These are phyloP conservation scores for Backusella parvicylindrica DNA, from an alignment of 192 early-diverging fungal genomes.

Conservation along the genomic window DNA sequence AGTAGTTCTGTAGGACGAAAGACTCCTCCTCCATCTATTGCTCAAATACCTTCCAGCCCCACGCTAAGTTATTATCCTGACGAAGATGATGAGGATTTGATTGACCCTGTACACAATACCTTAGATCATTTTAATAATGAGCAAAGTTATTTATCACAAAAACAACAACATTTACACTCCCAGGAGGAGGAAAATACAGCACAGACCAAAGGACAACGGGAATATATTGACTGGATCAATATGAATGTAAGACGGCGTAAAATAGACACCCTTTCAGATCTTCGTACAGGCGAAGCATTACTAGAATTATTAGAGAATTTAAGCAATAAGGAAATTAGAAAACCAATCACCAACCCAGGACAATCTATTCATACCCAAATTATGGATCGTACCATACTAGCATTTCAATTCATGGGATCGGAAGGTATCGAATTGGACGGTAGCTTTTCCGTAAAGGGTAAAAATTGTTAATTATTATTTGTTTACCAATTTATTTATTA, in stretches of 20 bases:
- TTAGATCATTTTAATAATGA: neutral
- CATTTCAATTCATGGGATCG: slow-evolving; percentile 53
- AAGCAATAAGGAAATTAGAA: slow-evolving; percentile 45
- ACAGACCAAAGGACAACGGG: neutral
- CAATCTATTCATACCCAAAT: slow-evolving; percentile 36
- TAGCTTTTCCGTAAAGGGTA: slow-evolving; percentile 46
- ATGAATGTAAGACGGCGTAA: slow-evolving; percentile 14
- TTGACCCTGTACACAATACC: slow-evolving; percentile 17
- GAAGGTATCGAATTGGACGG: slow-evolving; percentile 48
- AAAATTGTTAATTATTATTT: neutral
- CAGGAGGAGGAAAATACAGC: neutral
- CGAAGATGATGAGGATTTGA: slow-evolving; percentile 32
- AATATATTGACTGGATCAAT: slow-evolving; percentile 51
- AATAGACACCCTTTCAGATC: slow-evolving; percentile 32
- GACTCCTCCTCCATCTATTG: neutral
- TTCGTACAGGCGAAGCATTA: slow-evolving; percentile 45
- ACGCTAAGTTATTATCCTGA: slow-evolving; percentile 2
- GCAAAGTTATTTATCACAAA: neutral
- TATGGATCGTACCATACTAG: slow-evolving; percentile 46
- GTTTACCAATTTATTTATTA: neutral
- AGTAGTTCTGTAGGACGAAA: neutral
- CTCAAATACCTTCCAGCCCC: neutral
- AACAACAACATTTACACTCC: neutral
- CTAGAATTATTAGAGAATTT: slow-evolving; percentile 44
- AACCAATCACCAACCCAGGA: slow-evolving; percentile 33